Evolutionary conservation across 2,329 filamentous ascomycete genomes (phyloP).

Genomic region (Trichoderma guizhouense): DNA sequence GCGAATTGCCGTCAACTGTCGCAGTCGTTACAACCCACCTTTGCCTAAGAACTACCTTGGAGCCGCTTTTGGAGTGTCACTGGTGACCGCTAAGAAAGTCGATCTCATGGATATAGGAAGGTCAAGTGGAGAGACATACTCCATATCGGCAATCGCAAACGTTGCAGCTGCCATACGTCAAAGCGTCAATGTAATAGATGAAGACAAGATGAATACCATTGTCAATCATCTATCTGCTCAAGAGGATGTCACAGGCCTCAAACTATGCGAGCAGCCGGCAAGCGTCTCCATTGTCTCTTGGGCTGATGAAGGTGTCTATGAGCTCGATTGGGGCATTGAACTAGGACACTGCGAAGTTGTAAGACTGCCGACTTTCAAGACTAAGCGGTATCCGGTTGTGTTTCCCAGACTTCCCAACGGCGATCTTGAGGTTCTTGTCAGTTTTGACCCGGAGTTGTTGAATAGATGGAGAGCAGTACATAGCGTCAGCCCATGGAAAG

Average conservation of each 20-base stretch:
- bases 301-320: conserved; percentile 6
- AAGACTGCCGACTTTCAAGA: neutral
- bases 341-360: neutral
- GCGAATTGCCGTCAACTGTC: conserved; percentile 4
- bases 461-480: neutral
- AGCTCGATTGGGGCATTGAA: conserved; percentile 6
- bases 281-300: conserved; percentile 3
- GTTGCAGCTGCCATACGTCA: neutral
- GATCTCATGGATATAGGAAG: neutral
- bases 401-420: conserved; percentile 9
- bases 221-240: neutral
- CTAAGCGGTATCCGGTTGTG: conserved; percentile 5
- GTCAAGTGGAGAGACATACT: neutral
- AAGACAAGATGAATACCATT: neutral
- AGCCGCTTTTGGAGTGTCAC: neutral
- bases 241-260: neutral
- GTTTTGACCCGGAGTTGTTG: neutral
- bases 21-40: neutral
- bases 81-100: neutral
- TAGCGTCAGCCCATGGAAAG: neutral
- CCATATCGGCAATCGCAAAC: neutral
- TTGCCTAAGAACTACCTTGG: conserved; percentile 4
- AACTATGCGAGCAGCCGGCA: neutral
- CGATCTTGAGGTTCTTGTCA: conserved; percentile 11
- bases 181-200: neutral